Conservation (phyloP, 2,329 filamentous ascomycete genomes). For the Botrytis elliptica region DNA sequence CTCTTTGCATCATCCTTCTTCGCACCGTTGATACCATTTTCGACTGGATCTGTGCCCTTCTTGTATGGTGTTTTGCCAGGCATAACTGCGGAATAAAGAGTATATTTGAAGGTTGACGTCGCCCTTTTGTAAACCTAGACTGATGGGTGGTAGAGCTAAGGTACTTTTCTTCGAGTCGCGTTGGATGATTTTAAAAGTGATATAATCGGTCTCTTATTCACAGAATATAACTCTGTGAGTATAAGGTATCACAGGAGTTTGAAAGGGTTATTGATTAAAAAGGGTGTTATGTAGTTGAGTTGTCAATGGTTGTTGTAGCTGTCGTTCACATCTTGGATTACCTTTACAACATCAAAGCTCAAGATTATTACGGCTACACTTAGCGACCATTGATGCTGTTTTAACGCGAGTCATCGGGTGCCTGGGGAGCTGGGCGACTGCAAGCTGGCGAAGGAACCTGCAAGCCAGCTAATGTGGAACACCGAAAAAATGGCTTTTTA, state of each 20-base stretch:
- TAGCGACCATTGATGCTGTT: conserved; percentile 7
- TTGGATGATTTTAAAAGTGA: not conserved
- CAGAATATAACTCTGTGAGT: not conserved
- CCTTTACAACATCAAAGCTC: conserved; percentile 21
- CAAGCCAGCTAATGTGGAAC: not conserved
- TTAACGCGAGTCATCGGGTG: conserved; percentile 23
- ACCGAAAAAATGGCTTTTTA: not conserved
- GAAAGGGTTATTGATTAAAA: conserved; percentile 9
- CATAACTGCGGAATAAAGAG: conserved; percentile 47
- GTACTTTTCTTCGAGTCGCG: conserved; percentile 7
- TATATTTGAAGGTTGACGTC: conserved; percentile 30
- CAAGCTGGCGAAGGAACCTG: conserved; percentile 4
- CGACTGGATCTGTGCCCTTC: conserved; percentile 67
- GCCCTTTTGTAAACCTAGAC: conserved; percentile 34
- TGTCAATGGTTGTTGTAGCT: conserved; percentile 18
- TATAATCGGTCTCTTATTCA: not conserved
- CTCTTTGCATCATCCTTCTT: conserved; percentile 63
- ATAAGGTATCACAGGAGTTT: not conserved
- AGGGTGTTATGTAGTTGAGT: conserved; percentile 9
- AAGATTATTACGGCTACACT: conserved; percentile 16
- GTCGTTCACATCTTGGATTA: conserved; percentile 18
- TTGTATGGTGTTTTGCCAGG: conserved; percentile 66
- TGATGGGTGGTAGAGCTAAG: not conserved
- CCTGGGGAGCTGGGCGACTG: conserved; percentile 19
- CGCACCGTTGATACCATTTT: conserved; percentile 64